Conservation (phyloP, 192 early-diverging fungal species). For the Dimargaris verticillata region DNA sequence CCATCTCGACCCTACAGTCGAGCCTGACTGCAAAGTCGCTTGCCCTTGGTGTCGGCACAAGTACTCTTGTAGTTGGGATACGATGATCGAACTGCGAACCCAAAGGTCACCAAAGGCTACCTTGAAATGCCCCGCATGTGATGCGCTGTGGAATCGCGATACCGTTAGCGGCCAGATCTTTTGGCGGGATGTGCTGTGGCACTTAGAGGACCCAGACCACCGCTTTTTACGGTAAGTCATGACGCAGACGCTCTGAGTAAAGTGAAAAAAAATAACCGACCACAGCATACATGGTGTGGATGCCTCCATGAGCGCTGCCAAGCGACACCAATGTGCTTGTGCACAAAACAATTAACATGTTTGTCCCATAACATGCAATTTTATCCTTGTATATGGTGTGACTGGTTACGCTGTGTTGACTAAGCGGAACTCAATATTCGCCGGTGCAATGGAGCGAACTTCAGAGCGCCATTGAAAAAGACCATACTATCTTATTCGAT, state of each 20-base stretch:
- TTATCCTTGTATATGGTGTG: neutral
- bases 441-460: conserved; percentile 16
- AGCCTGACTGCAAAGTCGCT: neutral
- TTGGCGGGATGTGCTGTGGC: neutral
- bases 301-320: neutral
- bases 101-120: neutral
- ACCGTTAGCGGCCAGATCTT: neutral
- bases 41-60: neutral
- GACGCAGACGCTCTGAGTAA: neutral
- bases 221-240: neutral
- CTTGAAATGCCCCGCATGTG: neutral
- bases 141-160: neutral
- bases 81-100: neutral
- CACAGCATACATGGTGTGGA: neutral
- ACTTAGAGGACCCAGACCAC: neutral
- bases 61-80: neutral
- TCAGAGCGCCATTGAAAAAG: conserved; percentile 11
- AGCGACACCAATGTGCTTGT: neutral
- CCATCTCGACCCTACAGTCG: neutral
- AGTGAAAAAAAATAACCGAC: neutral
- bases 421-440: conserved; percentile 18
- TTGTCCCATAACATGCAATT: neutral
- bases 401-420: neutral
- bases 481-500: conserved; percentile 22
- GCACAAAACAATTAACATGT: neutral